phyloP scores from a whole-genome alignment of 2,329 filamentous ascomycete genomes.

The Neurospora crassa region DNA sequence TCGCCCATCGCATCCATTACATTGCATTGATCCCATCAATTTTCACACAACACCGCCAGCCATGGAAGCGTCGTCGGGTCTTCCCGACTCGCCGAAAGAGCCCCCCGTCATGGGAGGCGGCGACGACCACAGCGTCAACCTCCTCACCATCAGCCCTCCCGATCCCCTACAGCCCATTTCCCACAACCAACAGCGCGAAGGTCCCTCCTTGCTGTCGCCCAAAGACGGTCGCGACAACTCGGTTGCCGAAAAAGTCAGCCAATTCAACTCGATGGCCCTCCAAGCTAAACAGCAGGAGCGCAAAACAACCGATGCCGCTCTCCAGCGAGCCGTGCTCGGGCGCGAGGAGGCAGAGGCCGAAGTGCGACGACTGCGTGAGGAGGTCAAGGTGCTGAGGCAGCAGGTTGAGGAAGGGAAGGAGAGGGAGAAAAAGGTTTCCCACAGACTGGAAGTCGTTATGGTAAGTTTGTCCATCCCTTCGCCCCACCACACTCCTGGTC shows the following conservation, averaged over 20 bases:
- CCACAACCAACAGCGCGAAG: conserved; percentile 39
- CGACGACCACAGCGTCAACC: conserved; percentile 21
- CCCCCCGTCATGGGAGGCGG: conserved; percentile 6
- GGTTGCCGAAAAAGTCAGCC: conserved; percentile 58
- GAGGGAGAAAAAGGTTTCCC: conserved; percentile 55
- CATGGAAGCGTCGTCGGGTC: conserved; percentile 38
- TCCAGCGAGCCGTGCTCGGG: conserved; percentile 57
- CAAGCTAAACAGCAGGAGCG: conserved; percentile 53
- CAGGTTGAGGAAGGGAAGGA: conserved; percentile 57
- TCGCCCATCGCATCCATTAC: conserved; percentile 1
- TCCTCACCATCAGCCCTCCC: neutral
- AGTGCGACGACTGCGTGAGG: conserved; percentile 52
- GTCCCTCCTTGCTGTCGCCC: conserved; percentile 28
- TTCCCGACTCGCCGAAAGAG: conserved; percentile 33
- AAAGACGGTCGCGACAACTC: conserved; percentile 44
- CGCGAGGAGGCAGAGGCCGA: conserved; percentile 66
- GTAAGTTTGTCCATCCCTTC: conserved; percentile 32
- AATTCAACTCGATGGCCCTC: conserved; percentile 60
- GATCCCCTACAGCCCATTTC: conserved; percentile 49
- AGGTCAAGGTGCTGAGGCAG: conserved; percentile 43
- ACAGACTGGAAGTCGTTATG: conserved; percentile 60
- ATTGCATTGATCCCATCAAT: neutral
- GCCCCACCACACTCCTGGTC: neutral
- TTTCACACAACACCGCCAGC: conserved; percentile 2
- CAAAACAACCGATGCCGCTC: conserved; percentile 54